A percentile compares a stretch with the other conserved stretches of the same genome.
phyloP scores from a whole-genome alignment of 2,329 filamentous ascomycete species.

The Neonectria coccinea region DNA sequence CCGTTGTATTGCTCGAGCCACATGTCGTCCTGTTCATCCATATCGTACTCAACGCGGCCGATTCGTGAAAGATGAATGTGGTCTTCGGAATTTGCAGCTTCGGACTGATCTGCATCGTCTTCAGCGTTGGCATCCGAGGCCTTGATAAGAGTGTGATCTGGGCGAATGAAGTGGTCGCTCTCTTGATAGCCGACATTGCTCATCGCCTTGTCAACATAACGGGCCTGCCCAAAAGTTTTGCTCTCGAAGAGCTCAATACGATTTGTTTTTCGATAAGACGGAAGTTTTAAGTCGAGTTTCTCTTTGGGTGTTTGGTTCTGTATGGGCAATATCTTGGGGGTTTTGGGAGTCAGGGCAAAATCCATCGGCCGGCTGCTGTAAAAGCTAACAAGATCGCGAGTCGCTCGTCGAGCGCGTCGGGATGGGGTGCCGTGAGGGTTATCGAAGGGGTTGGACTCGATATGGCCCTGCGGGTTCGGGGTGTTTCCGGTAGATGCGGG shows the following conservation, averaged over 20 bases:
- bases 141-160: constrained; percentile 78
- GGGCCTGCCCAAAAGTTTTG: constrained; percentile 84
- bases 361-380: constrained; percentile 64
- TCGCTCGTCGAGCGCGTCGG: constrained; percentile 57
- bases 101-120: constrained; percentile 66
- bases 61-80: constrained; percentile 58
- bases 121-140: constrained; percentile 69
- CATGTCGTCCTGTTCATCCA: constrained; percentile 99
- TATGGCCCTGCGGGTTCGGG: constrained; percentile 52
- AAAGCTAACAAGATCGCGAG: constrained; percentile 64
- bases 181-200: constrained; percentile 96
- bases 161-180: constrained; percentile 86
- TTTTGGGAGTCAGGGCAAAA: constrained; percentile 60
- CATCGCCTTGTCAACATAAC: constrained; percentile 97
- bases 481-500: constrained; percentile 57
- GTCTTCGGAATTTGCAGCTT: constrained; percentile 47
- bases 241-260: constrained; percentile 86
- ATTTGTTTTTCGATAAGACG: constrained; percentile 80
- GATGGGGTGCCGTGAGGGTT: constrained; percentile 50
- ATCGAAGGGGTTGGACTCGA: constrained; percentile 49
- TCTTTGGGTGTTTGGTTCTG: constrained; percentile 85
- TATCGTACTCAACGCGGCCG: constrained; percentile 96
- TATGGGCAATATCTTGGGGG: constrained; percentile 77
- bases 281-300: constrained; percentile 80
- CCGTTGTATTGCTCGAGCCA: constrained; percentile 90